Base-by-base conservation (phyloP, 306 rosid species). In the barrel medic (Medicago truncatula) region DNA sequence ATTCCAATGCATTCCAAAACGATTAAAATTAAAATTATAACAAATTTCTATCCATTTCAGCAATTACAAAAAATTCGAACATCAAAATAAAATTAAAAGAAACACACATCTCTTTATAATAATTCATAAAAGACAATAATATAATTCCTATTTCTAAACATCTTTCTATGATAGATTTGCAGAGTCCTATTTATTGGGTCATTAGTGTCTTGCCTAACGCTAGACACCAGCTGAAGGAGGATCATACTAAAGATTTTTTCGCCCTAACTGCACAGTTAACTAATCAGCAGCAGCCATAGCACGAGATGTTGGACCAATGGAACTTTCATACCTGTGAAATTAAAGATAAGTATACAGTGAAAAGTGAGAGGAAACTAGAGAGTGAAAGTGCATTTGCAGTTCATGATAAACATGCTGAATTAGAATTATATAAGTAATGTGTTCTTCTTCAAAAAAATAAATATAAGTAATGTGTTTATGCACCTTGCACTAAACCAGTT, bases 401-500 rank as follows among this genome's bases (percentile, higher is more conserved):
- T 70, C 56, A 38, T 41, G 65, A 78, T 20, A 25, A 21, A 61
- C 2, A 63, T n/a, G 73, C 34, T 70, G 58, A 70, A 41, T 39
- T 56, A 56, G 59, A 75, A 77, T 28, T 52, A 23, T 23, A 73
- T 62, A 94, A 83, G 77, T n/a, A n/a, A n/a, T n/a, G n/a, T n/a
- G n/a, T n/a, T n/a, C n/a, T n/a, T n/a, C n/a, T n/a, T n/a, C n/a
- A n/a, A n/a, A n/a, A n/a, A n/a, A n/a, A n/a, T n/a, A n/a, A n/a
- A 94, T 77, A 79, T 86, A 94, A 14, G 96, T 82, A 90, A 88
- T 25, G 97, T 94, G 90, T 92, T 94, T 84, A 90, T 76, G 85
- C 97, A 91, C 94, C 98, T 91, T 65, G 94, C 98, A 81, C 91
- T 76, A 67, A 91, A 88, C 98, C 96, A 93, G 69, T 81, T 89